Evolutionary conservation across 2,329 filamentous ascomycete genomes (phyloP).

Genomic region (Pseudogymnoascus sp.): DNA sequence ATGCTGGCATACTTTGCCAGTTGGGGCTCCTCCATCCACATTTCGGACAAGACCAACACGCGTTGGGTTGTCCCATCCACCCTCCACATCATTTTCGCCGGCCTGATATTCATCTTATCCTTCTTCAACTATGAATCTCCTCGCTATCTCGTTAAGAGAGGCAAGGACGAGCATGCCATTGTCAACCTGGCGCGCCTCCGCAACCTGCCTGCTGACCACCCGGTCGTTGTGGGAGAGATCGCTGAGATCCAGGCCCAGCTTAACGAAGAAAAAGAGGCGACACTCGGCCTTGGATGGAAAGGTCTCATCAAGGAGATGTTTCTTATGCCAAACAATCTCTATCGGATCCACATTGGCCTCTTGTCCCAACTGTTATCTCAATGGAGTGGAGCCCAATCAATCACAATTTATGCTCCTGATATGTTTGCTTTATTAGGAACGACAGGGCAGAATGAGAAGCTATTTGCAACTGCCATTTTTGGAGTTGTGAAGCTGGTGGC

Average conservation of each 20-base stretch:
- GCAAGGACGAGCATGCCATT: conserved; percentile 52
- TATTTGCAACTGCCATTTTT: conserved; percentile 69
- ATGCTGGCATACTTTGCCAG: conserved; percentile 74
- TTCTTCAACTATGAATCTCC: conserved; percentile 65
- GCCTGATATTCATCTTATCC: conserved; percentile 61
- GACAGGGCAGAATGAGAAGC: conserved; percentile 57
- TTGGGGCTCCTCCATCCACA: conserved; percentile 49
- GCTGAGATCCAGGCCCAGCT: conserved; percentile 57
- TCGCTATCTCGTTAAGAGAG: conserved; percentile 61
- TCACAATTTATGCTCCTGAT: conserved; percentile 70
- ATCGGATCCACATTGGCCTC: conserved; percentile 62
- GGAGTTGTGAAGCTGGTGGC: conserved; percentile 66
- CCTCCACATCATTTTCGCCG: conserved; percentile 70
- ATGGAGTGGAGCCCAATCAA: conserved; percentile 65
- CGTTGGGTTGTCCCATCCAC: conserved; percentile 61
- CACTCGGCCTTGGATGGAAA: conserved; percentile 54
- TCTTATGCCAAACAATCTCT: conserved; percentile 59
- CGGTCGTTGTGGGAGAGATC: conserved; percentile 56
- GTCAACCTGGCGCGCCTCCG: conserved; percentile 51
- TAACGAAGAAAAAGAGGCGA: conserved; percentile 65
- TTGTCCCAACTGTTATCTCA: conserved; percentile 66
- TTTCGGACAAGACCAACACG: conserved; percentile 35
- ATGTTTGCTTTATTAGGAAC: conserved; percentile 68
- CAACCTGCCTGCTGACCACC: conserved; percentile 50
- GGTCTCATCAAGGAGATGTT: conserved; percentile 65